Evolutionary conservation across 108 stramenopile genomes (phyloP), one percentile per base, ranked within the genome.

Genomic region (Skeletonema grethae): DNA sequence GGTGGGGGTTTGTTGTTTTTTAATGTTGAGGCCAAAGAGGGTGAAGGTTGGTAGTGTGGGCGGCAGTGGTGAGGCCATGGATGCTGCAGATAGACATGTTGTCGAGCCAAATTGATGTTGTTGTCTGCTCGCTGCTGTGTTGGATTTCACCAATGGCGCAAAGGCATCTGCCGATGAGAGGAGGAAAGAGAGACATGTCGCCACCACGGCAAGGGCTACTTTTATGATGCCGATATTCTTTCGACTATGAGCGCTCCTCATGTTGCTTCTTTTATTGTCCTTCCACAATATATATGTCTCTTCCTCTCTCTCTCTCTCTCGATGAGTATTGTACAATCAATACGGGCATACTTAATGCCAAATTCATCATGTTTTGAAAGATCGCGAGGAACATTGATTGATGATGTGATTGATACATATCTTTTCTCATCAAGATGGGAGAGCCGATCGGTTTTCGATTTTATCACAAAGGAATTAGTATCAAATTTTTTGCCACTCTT

Each of bases 21-120:
- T 38, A 34, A 63, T 36, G 35, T 63, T 36, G 39, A 63, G 31
- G 5, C 63, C 35, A 7, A 38, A 63, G 50, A 53, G 50, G 3
- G 50, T 53, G 22, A 24, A 53, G 15, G 22, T 53, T 24, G 50
- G 50, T 2, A 38, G 10, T 38, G 9, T 2, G 10, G 50, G 0
- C 1, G 50, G 0, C 9, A 7, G 6, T 24, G 22, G 50, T 0
- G 4, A 53, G 18, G 50, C 8, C 22, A 22, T 53, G 22, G 50
- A 53, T 20, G 20, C 5, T 53, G 22, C 50, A 0, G 50, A 20
- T 22, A 22, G 16, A 48, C 16, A 48, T 11, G 45, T 4, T 3
- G n/a, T 16, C 5, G 45, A 46, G n/a, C 7, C 9, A n/a, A 3
- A 16, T 15, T 46, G 16, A 18, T 48, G 46, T 24, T 48, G 50